Evolutionary conservation across 1,284 basidiomycete genomes (phyloP).

Genomic region (Marasmius fiardii): DNA sequence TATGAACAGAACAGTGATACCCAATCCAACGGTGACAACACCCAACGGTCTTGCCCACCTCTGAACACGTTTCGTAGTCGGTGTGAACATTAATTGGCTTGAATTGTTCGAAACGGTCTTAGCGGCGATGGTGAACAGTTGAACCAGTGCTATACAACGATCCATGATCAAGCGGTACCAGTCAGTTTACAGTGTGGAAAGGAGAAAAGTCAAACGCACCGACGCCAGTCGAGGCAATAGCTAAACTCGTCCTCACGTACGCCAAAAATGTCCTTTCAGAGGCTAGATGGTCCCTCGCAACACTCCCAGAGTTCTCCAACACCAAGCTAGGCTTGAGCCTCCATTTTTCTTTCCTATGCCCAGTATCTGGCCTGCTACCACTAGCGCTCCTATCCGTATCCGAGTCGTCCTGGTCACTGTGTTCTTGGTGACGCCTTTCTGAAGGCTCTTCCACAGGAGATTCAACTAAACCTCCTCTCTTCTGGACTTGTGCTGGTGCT

Average conservation of each 20-base stretch:
- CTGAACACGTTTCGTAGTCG: slow-evolving; percentile 19
- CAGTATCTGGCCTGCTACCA: neutral
- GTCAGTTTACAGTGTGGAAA: too few relatives aligned
- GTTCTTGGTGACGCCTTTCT: too few relatives aligned
- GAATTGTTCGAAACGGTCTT: slow-evolving; percentile 21
- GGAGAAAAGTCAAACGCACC: slow-evolving; percentile 29
- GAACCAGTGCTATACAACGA: slow-evolving; percentile 40
- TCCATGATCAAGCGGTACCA: neutral
- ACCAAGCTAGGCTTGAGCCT: slow-evolving; percentile 24
- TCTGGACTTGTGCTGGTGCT: neutral
- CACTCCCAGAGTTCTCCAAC: slow-evolving; percentile 40
- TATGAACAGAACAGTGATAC: slow-evolving; percentile 40
- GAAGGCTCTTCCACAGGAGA: neutral
- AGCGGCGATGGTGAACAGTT: slow-evolving; percentile 47
- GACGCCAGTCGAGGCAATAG: slow-evolving; percentile 44
- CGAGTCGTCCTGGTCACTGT: neutral
- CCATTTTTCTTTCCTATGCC: neutral
- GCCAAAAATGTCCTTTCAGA: slow-evolving; percentile 47
- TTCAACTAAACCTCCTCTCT: neutral
- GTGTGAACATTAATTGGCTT: neutral
- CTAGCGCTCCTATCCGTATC: neutral
- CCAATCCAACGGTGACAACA: slow-evolving; percentile 43
- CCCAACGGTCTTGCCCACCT: slow-evolving; percentile 50
- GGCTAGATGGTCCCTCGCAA: slow-evolving; percentile 48
- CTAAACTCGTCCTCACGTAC: slow-evolving; percentile 46